phyloP scores from a whole-genome alignment of 345 rosid species.

The Eucalyptus tenuipes region DNA sequence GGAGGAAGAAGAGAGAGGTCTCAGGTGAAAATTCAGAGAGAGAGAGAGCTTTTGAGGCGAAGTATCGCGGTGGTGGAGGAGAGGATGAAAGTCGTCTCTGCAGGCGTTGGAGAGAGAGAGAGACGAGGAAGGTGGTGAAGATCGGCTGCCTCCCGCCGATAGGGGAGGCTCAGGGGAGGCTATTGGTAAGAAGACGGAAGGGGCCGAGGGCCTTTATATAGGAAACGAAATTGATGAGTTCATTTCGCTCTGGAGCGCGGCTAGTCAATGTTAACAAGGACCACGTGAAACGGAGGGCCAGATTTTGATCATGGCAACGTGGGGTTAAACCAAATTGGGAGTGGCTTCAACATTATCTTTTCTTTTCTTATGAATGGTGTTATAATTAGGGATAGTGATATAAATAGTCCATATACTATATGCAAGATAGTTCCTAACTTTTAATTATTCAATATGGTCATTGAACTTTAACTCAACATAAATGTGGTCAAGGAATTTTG shows the following conservation, averaged over 20 bases:
- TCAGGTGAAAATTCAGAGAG: neutral
- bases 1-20: neutral
- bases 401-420: neutral
- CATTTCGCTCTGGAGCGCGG: neutral
- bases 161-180: neutral
- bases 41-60: neutral
- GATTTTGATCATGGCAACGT: neutral
- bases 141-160: neutral
- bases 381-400: neutral
- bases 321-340: neutral
- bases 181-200: neutral
- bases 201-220: neutral
- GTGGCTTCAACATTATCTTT: neutral
- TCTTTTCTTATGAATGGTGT: neutral
- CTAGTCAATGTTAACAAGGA: neutral
- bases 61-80: neutral
- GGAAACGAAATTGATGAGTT: neutral
- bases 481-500: too few relatives aligned
- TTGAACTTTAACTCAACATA: neutral
- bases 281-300: neutral
- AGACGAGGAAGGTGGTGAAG: neutral
- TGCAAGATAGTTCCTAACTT: too few relatives aligned
- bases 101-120: neutral
- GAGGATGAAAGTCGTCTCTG: neutral
- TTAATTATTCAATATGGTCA: neutral